Evolutionary conservation across 2,329 filamentous ascomycete genomes (phyloP).

Genomic region (Magnaporthales sp.): DNA sequence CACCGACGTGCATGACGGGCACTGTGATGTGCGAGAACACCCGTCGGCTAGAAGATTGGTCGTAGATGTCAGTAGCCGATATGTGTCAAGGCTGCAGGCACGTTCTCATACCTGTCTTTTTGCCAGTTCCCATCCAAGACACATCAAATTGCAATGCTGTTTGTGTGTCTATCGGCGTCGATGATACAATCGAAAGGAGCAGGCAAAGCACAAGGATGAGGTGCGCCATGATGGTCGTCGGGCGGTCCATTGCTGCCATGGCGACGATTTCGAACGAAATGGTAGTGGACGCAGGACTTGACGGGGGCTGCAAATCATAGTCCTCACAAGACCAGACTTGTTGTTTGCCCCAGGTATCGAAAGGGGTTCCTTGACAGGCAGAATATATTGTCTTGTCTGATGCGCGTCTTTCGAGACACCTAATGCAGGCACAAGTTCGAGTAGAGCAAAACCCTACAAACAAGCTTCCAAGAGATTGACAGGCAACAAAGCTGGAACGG

Average conservation of each 20-base stretch:
- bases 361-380: not conserved
- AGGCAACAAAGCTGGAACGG: too few relatives aligned
- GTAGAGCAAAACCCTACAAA: not conserved
- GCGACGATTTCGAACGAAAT: not conserved
- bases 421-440: not conserved
- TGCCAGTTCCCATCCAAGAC: not conserved
- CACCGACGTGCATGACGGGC: constrained; percentile 5
- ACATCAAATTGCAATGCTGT: not conserved
- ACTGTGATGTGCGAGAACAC: constrained; percentile 7
- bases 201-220: not conserved
- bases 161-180: not conserved
- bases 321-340: not conserved
- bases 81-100: not conserved
- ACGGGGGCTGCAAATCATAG: not conserved
- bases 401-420: too few relatives aligned
- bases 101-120: not conserved
- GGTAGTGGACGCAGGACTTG: not conserved
- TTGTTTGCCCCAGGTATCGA: not conserved
- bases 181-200: not conserved
- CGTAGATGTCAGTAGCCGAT: not conserved
- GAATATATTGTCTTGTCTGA: not conserved
- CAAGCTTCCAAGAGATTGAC: too few relatives aligned
- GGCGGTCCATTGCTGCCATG: not conserved
- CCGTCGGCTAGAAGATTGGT: not conserved
- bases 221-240: not conserved